phyloP scores from a whole-genome alignment of 108 stramenopile genomes.

The Discostella pseudostelligera region DNA sequence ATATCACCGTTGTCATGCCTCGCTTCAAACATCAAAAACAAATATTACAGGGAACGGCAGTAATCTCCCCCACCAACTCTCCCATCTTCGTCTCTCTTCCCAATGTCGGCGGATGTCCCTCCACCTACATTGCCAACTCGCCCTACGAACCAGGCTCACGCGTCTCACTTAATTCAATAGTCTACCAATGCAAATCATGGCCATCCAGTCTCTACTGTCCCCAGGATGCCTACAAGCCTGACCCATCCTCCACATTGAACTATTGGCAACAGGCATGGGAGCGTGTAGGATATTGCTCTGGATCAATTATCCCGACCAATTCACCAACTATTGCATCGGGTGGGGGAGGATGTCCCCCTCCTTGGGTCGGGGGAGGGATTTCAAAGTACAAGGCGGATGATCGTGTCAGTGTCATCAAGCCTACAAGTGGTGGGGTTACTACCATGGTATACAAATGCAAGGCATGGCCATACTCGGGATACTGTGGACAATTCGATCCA shows the following conservation, averaged over 20 bases:
- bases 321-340: not conserved
- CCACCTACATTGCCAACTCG: not conserved
- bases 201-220: slow-evolving; percentile 3
- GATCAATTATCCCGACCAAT: not conserved
- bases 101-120: slow-evolving; percentile 9
- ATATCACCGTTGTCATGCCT: too few relatives aligned
- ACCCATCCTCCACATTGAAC: not conserved
- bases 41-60: not conserved
- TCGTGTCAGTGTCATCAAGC: not conserved
- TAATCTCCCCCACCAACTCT: not conserved
- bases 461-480: not conserved
- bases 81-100: not conserved
- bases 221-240: not conserved
- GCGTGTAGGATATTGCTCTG: not conserved
- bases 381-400: not conserved
- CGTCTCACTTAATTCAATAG: not conserved
- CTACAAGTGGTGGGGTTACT: not conserved
- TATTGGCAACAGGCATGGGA: slow-evolving; percentile 6
- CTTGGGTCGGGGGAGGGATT: not conserved
- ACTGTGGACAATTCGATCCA: not conserved
- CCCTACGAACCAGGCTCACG: not conserved
- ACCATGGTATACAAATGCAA: slow-evolving; percentile 4
- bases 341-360: not conserved
- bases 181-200: slow-evolving; percentile 10
- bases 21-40: not conserved